Conservation (phyloP, 768 basidiomycete species). For the Leucocoprinus leucothites region DNA sequence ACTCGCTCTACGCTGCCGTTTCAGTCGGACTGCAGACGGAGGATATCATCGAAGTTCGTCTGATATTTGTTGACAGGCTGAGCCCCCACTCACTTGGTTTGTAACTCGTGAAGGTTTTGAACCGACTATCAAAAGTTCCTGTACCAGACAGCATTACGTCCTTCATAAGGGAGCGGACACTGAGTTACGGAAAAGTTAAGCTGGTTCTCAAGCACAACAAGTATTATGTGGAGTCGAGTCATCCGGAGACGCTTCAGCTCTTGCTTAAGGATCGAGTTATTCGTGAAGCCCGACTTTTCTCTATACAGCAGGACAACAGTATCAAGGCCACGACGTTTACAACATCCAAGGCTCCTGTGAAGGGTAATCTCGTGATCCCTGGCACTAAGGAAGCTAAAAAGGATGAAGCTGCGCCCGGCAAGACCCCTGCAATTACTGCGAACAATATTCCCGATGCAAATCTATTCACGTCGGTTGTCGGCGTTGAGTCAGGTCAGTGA, state of each 20-base stretch:
- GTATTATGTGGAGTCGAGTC: constrained; percentile 94
- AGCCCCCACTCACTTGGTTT: constrained; percentile 20
- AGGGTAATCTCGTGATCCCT: constrained; percentile 82
- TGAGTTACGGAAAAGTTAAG: constrained; percentile 98
- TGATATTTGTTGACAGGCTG: constrained; percentile 18
- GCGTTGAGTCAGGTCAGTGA: constrained; percentile 77
- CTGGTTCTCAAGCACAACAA: constrained; percentile 97
- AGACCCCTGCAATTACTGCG: constrained; percentile 22
- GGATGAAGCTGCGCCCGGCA: constrained; percentile 40
- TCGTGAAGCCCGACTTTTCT: constrained; percentile 76
- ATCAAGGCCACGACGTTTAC: constrained; percentile 77
- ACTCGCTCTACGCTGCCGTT: constrained; percentile 97
- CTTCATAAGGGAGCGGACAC: constrained; percentile 89
- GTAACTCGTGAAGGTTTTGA: constrained; percentile 54
- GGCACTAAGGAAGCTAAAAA: constrained; percentile 79
- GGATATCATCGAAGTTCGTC: constrained; percentile 93
- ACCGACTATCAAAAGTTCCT: constrained; percentile 86
- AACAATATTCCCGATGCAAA: constrained; percentile 56
- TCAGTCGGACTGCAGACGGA: constrained; percentile 97
- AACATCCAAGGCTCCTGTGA: constrained; percentile 76
- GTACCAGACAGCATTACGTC: constrained; percentile 83
- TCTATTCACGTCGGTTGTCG: constrained; percentile 94
- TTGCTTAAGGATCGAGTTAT: constrained; percentile 86
- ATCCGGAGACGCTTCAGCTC: constrained; percentile 88
- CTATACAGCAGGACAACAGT: constrained; percentile 66